Evolutionary conservation across 139 green algal species (phyloP).

Genomic region (Eudorina sp.): DNA sequence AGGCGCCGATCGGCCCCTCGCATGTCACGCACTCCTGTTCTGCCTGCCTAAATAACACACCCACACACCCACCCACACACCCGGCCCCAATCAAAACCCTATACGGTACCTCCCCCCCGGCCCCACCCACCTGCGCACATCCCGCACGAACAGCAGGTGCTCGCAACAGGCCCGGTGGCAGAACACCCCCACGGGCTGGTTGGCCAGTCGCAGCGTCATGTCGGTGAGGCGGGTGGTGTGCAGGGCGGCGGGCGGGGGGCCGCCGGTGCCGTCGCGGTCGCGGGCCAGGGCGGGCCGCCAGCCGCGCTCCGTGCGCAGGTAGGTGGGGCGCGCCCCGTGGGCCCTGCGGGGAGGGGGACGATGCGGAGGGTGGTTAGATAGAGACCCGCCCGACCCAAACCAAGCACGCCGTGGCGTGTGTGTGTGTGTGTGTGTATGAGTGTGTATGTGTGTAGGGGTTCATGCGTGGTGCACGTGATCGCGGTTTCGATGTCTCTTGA

Average conservation of each 20-base stretch:
- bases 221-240: conserved; percentile 48
- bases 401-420: no score
- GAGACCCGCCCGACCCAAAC: no score
- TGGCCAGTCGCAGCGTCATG: conserved; percentile 62
- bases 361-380: not conserved
- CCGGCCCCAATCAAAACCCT: no score
- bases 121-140: conserved; percentile 34
- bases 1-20: no score
- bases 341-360: not conserved
- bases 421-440: no score
- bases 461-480: no score
- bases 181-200: conserved; percentile 66
- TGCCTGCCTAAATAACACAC: no score
- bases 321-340: not conserved
- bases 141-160: conserved; percentile 71
- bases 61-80: no score
- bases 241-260: conserved; percentile 46
- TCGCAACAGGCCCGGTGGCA: conserved; percentile 81
- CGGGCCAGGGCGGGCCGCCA: conserved; percentile 15
- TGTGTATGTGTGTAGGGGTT: no score
- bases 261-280: not conserved
- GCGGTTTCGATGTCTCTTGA: no score
- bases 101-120: not conserved
- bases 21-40: no score
- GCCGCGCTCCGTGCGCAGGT: not conserved